Base-by-base conservation (phyloP, 495 filamentous ascomycete species). In the Penicillium nucicola region DNA sequence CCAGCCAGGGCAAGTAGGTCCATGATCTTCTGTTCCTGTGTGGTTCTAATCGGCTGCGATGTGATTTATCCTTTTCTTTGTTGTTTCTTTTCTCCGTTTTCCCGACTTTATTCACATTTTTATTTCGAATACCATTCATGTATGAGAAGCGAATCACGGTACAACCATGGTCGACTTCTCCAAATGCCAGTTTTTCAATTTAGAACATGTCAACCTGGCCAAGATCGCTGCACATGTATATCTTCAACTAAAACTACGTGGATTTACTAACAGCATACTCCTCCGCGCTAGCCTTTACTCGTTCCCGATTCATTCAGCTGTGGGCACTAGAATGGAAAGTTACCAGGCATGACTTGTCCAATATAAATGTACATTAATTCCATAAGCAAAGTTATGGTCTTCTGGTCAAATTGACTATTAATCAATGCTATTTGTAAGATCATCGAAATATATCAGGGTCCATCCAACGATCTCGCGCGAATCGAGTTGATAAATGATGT, bases 1-100 rank as follows among this genome's bases (percentile, higher is more conserved):
- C 82, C 44, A 79, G 82, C 33, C 75, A 83, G 51, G 69, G 67
- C n/a, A 55, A 48, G 22, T 41, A 56, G 30, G 42, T 43, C 30
- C 35, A 8, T 12, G 15, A 4, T 25, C 20, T 25, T 14, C n/a
- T 15, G 32, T 40, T 45, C 17, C 22, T 34, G 11, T n/a, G 5
- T 25, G 30, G 12, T n/a, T 15, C 31, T 32, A 38, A 18, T n/a
- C 23, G 6, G n/a, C 20, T 28, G 14, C 19, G 17, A 33, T 35
- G 35, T 38, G 33, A 35, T 42, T 30, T 36, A 34, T 44, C 32
- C 36, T 18, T 31, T 31, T 33, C 22, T 25, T 11, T 38, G 13
- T 28, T 36, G 5, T 6, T 4, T 36, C 43, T 2, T 36, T 37
- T 28, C 13, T 6, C 6, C 14, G 30, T 4, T 10, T 43, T 12